Evolutionary conservation across 2,329 filamentous ascomycete species (phyloP).

Genomic region (Calonectria montana): DNA sequence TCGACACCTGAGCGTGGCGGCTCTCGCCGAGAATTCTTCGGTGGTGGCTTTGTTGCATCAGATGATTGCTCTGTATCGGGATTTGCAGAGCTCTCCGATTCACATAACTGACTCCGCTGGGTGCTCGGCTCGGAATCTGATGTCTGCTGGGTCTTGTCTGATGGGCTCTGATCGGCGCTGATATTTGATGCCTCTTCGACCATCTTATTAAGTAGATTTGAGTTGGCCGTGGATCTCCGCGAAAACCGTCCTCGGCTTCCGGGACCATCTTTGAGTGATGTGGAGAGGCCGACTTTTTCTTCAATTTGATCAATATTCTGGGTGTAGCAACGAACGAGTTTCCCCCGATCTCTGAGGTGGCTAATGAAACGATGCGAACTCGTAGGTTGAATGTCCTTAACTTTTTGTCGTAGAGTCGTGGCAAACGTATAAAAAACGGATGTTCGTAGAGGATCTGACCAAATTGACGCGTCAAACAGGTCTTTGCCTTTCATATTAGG

Average conservation of each 20-base stretch:
- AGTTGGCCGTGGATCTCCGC: constrained; percentile 55
- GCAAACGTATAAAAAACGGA: constrained; percentile 80
- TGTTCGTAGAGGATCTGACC: constrained; percentile 74
- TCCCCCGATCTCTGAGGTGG: constrained; percentile 73
- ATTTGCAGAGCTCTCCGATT: constrained; percentile 20
- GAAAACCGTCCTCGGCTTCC: constrained; percentile 72
- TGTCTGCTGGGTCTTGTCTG: constrained; percentile 35
- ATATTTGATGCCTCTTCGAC: constrained; percentile 47
- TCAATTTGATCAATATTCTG: constrained; percentile 83
- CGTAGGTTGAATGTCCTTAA: constrained; percentile 72
- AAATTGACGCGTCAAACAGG: constrained; percentile 77
- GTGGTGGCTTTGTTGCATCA: constrained; percentile 30
- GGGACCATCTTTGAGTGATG: constrained; percentile 69
- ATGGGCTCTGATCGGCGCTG: constrained; percentile 31
- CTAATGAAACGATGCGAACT: constrained; percentile 76
- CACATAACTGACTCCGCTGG: constrained; percentile 29
- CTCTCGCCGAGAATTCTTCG: constrained; percentile 42
- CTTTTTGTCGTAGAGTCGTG: constrained; percentile 73
- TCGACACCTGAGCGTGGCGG: constrained; percentile 61
- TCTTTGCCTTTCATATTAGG: constrained; percentile 77
- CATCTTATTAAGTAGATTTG: constrained; percentile 50
- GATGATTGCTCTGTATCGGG: constrained; percentile 35
- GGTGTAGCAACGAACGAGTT: constrained; percentile 78
- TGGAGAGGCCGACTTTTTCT: constrained; percentile 75
- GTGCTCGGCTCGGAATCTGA: constrained; percentile 35